Evolutionary conservation across 1,139 yeast species (phyloP).

Genomic region (Spencermartinsiella ligniputridi): DNA sequence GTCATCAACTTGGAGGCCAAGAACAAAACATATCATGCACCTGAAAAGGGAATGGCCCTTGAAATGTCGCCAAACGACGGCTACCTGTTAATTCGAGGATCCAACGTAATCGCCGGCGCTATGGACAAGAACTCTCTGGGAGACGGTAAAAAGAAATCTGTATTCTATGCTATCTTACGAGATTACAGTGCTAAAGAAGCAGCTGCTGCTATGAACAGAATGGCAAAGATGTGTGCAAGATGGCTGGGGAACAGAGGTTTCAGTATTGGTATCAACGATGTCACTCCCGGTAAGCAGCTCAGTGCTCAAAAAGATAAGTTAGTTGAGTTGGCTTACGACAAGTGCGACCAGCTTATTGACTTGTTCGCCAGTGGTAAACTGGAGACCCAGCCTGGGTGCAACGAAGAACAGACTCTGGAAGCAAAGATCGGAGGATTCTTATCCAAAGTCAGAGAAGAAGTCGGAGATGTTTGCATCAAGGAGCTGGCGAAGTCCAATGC

Average conservation of each 20-base stretch:
- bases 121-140: constrained; percentile 97
- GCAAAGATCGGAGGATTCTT: constrained; percentile 95
- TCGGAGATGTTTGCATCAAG: constrained; percentile 93
- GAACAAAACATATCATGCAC: constrained; percentile 79
- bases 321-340: constrained; percentile 86
- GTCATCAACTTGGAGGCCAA: constrained; percentile 91
- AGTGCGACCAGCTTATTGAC: constrained; percentile 88
- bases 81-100: constrained; percentile 82
- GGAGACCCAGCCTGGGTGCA: constrained; percentile 99
- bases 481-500: constrained; percentile 91
- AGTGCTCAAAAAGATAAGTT: constrained; percentile 75
- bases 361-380: constrained; percentile 78
- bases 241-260: constrained; percentile 93
- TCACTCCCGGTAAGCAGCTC: constrained; percentile 83
- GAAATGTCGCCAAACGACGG: constrained; percentile 99
- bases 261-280: constrained; percentile 96
- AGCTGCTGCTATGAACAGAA: constrained; percentile 93
- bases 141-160: constrained; percentile 97
- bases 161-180: constrained; percentile 87
- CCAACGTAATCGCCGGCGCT: constrained; percentile 83
- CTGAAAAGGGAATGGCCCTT: constrained; percentile 63
- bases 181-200: constrained; percentile 97
- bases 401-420: constrained; percentile 96
- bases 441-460: constrained; percentile 97
- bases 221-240: constrained; percentile 97